Evolutionary conservation across 225 moss, liverwort and hornwort genomes (phyloP), one percentile per base, ranked within the genome.

Genomic region (Climacium dendroides): DNA sequence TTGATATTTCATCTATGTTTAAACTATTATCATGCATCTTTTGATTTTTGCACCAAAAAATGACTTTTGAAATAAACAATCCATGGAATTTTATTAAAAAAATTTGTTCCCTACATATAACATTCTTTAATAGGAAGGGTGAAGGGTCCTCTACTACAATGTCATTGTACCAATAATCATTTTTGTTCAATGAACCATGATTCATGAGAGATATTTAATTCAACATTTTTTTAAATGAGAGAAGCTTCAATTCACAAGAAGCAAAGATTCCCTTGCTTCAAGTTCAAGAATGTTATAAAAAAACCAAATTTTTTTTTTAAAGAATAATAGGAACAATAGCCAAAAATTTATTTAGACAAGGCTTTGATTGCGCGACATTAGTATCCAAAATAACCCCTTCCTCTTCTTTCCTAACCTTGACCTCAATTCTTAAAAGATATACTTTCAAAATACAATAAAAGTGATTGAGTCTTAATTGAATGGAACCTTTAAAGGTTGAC

Each of bases 81-180:
- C 12, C 0, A 1, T 32, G 0, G 1, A 48, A 48, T 11, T 50
- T 74, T 19, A 5, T 32, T 11, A 30, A 72, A 28, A 29, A 7
- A 5, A 15, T 4, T 47, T 5, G 0, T 20, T 74, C 7, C 12
- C 4, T 20, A 50, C 7, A 11, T 2, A 19, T 2, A 32, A 24
- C 7, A 30, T 48, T 19, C 4, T 48, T 48, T 7, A 74, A 48
- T 11, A 32, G 1, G 9, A 1, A 48, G 7, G 19, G 1, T 30
- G 1, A 30, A 5, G 39, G 69, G 4, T 24, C 67, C 23, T n/a
- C n/a, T 39, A 23, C 0, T 24, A 67, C 7, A 23, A 4, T 73
- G 47, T 6, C 6, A 30, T 19, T 30, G 3, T 45, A 28, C 17
- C 17, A 48, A 48, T 48, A 19, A 73, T 19, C 4, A 18, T 47